phyloP scores from a whole-genome alignment of 805 yeast genomes.

The Spathaspora girioi region DNA sequence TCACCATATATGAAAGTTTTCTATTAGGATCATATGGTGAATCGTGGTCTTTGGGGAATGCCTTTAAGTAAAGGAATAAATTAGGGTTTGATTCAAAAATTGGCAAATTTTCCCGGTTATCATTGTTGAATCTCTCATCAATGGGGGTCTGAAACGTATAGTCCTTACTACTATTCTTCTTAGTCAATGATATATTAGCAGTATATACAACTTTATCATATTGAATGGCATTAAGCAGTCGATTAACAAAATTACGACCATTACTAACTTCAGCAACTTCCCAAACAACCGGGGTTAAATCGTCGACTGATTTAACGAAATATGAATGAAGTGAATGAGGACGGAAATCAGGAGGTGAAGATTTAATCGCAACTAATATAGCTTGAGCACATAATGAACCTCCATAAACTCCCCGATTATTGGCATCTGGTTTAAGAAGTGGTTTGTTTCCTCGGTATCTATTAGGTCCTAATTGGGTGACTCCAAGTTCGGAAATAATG shows the following conservation, averaged over 20 bases:
- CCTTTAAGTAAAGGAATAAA: constrained; percentile 8
- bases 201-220: constrained; percentile 19
- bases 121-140: constrained; percentile 25
- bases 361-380: constrained; percentile 33
- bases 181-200: constrained; percentile 32
- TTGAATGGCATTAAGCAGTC: constrained; percentile 26
- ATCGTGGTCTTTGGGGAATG: constrained; percentile 12
- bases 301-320: constrained; percentile 21
- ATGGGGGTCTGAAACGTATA: constrained; percentile 29
- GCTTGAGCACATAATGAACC: constrained; percentile 40
- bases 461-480: constrained; percentile 11
- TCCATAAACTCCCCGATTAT: constrained; percentile 38
- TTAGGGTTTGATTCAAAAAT: constrained; percentile 6
- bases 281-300: constrained; percentile 21
- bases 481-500: constrained; percentile 12
- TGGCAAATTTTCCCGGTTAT: constrained; percentile 10
- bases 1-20: constrained; percentile 19
- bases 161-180: constrained; percentile 25
- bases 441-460: constrained; percentile 22
- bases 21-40: constrained; percentile 19
- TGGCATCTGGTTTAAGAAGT: constrained; percentile 24
- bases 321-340: constrained; percentile 36
- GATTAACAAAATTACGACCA: constrained; percentile 34
- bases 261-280: constrained; percentile 26
- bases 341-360: constrained; percentile 23